Base-by-base conservation (phyloP, 1,284 basidiomycete genomes). In the Apiotrichum akiyoshidainum region DNA sequence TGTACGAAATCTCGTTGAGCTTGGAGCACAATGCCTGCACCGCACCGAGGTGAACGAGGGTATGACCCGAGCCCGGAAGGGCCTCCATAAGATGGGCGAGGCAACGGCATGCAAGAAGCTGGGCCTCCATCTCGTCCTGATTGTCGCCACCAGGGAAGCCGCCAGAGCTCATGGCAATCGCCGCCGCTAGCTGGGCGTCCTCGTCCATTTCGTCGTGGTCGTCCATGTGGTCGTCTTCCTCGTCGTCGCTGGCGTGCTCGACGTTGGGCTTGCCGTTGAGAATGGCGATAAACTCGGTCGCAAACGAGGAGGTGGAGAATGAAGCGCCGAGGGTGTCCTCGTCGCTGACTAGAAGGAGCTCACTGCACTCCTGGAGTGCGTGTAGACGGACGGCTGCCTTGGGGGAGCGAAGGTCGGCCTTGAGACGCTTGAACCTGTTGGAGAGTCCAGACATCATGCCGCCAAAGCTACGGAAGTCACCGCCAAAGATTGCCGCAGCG, bases 11-110 rank as follows among this genome's bases (percentile, higher is more conserved):
- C 78, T 95, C 91, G 72, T 92, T 86, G 63, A 97, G 80, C 77
- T 97, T 96, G 82, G 89, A 90, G 83, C 93, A 96, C 50, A 97
- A 83, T 37, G 93, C 91, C 21, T 90, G 92, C 58, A 97, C 93
- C 17, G 92, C 93, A 19, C 92, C 93, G 69, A 94, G 89, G 72
- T 95, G 91, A 44, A 96, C 93, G 65, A 97, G 87, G 37, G 90
- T 93, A 72, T 95, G 92, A 12, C 92, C 90, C 53, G 91, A 89
- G 33, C 92, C 92, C 16, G 94, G 94, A 14, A 97, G 82, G 12
- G 92, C 93, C 77, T 97, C 93, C 90, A 97, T 93, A 59, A 97
- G 82, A 75, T 97, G 96, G 45, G 93, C 93, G 55, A 97, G 82
- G 75, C 93, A 97, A 60, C 94, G 84, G 77, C 92, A 96, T 46